A percentile compares a stretch with the other conserved stretches of the same genome.
Evolutionary conservation across 768 basidiomycete genomes (phyloP).

Genomic region (Panaeolus cyanescens): DNA sequence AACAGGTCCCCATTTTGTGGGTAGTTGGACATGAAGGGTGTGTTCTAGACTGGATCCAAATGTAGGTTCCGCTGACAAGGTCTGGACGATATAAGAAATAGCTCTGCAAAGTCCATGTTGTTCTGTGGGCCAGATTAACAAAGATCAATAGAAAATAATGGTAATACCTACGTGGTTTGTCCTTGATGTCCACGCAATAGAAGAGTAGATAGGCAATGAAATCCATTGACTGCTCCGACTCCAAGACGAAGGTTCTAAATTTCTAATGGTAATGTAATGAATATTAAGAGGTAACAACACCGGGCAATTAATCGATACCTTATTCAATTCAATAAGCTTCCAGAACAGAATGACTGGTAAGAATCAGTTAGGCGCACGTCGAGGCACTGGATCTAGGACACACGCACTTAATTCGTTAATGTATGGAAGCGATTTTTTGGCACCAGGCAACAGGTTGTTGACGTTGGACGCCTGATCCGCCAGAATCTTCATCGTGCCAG

Average conservation of each 20-base stretch:
- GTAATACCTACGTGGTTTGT: conserved; percentile 76
- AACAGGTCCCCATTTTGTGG: conserved; percentile 72
- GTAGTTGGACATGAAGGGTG: conserved; percentile 65
- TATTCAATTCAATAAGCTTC: conserved; percentile 93
- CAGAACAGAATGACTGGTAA: conserved; percentile 75
- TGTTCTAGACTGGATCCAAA: conserved; percentile 74
- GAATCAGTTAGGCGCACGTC: background rate
- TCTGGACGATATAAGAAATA: conserved; percentile 89
- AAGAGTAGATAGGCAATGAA: conserved; percentile 78
- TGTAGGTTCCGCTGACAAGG: conserved; percentile 79
- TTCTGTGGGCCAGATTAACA: conserved; percentile 46
- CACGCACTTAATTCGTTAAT: conserved; percentile 80
- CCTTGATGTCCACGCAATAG: conserved; percentile 87
- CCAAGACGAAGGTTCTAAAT: conserved; percentile 81
- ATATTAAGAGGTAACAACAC: background rate
- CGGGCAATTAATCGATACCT: conserved; percentile 45
- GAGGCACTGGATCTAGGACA: no score
- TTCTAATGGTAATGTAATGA: conserved; percentile 51
- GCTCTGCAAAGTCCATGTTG: conserved; percentile 91
- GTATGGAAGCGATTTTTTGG: conserved; percentile 81
- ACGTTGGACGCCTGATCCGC: conserved; percentile 76
- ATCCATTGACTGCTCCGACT: conserved; percentile 79
- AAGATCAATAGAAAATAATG: background rate
- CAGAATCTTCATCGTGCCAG: conserved; percentile 68
- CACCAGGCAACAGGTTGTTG: conserved; percentile 81